Conservation (phyloP, 1,139 yeast species). For the Hansenula lynferdii region DNA sequence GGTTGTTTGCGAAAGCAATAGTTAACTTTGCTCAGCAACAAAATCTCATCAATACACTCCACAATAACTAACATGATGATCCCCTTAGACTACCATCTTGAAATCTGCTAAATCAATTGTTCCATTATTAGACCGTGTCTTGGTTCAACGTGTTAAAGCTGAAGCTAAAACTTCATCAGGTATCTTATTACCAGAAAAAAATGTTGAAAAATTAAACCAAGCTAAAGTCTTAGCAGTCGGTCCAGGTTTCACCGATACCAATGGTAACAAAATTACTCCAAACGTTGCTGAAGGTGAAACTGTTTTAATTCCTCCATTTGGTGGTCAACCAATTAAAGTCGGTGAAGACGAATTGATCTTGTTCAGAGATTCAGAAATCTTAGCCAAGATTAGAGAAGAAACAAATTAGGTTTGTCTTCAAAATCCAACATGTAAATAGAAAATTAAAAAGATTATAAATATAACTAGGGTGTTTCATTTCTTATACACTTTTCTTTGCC, state of each 20-base stretch:
- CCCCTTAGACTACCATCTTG: conserved; percentile 48
- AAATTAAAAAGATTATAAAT: neutral
- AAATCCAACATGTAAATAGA: conserved; percentile 3
- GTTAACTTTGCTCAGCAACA: too few relatives aligned
- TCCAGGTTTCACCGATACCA: conserved; percentile 67
- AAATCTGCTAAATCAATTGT: conserved; percentile 84
- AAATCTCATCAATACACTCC: too few relatives aligned
- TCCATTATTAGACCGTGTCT: conserved; percentile 92
- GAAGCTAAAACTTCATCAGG: conserved; percentile 93
- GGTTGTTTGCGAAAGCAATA: too few relatives aligned
- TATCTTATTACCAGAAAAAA: conserved; percentile 93
- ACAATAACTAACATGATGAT: too few relatives aligned
- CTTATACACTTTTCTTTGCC: conserved; percentile 22
- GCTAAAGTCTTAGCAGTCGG: conserved; percentile 81
- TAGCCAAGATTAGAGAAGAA: conserved; percentile 64
- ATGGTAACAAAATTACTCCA: conserved; percentile 68
- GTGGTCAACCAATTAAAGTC: conserved; percentile 83
- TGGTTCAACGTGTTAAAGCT: conserved; percentile 92
- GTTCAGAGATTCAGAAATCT: conserved; percentile 87
- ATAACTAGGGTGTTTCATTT: neutral
- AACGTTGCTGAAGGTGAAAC: conserved; percentile 85
- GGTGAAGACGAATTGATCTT: conserved; percentile 76
- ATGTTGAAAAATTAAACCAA: conserved; percentile 86
- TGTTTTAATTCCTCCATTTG: conserved; percentile 88
- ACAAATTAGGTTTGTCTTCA: neutral